Evolutionary conservation across 257 asterid genomes (phyloP).

Genomic region (Solanum medicagineum): DNA sequence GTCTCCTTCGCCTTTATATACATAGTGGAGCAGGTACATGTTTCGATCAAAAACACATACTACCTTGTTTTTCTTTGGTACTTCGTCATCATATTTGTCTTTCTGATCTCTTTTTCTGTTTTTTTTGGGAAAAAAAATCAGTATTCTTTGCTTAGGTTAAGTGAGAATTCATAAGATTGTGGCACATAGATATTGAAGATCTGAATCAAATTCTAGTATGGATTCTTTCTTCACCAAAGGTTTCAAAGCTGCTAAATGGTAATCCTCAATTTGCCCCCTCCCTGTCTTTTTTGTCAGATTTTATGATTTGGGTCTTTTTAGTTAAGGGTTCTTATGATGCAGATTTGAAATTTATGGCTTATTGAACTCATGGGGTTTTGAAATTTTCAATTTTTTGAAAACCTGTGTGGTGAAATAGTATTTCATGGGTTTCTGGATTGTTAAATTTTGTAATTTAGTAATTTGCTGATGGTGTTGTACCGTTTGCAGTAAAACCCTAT

Average conservation of each 20-base stretch:
- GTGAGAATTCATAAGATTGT: not conserved
- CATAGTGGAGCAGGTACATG: constrained; percentile 22
- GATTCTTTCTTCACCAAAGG: constrained; percentile 80
- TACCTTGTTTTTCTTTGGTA: not conserved
- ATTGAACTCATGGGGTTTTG: constrained; percentile 13
- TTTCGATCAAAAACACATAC: not conserved
- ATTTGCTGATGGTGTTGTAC: constrained; percentile 1
- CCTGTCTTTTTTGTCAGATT: not conserved
- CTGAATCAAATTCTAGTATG: not conserved
- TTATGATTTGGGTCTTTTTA: not conserved
- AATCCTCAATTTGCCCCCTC: not conserved
- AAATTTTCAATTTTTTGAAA: not conserved
- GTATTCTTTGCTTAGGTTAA: not conserved
- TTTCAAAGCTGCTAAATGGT: constrained; percentile 89
- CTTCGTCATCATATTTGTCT: not conserved
- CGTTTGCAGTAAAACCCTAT: constrained; percentile 63
- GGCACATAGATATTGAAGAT: not conserved
- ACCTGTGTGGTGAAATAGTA: not conserved
- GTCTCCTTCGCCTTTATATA: constrained; percentile 14
- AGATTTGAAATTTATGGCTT: not conserved
- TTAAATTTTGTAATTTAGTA: not conserved
- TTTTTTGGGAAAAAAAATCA: not conserved
- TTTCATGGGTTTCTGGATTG: not conserved
- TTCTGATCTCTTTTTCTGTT: not conserved
- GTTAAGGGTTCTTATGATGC: not conserved